Base-by-base conservation (phyloP, 371 early-diverging fungal genomes). In the Mortierella sp. region DNA sequence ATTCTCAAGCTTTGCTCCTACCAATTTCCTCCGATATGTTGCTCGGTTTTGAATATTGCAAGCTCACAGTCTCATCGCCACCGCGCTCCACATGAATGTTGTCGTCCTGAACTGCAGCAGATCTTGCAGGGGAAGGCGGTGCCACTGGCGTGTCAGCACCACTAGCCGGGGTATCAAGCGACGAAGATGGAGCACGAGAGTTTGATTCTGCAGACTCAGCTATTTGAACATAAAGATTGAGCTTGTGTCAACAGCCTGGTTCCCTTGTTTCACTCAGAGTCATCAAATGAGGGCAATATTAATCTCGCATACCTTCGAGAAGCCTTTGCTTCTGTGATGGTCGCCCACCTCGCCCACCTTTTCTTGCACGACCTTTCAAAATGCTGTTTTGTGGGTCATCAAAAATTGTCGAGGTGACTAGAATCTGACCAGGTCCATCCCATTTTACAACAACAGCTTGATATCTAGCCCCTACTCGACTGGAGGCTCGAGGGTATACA, bases 401-500 rank as follows among this genome's bases (percentile, higher is more conserved):
- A 59, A 75, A 78, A 22, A 78, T 64, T 0, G 72, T 83, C 20
- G 73, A 74, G 18, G 79, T 77, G 18, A 63, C 68, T 12, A 83
- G 55, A 35, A 75, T 75, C 59, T 75, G 83, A 5, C 83, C 83
- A n/a, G 83, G 83, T 52, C 77, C 73, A 30, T 87, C 86, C 83
- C 87, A 84, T 24, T 93, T 94, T 0, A 91, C 91, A 20, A 94
- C 70, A 5, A 88, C 87, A 0, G 96, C 96, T 77, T 96, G 96
- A 79, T 93, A 95, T 70, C 88, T 87, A 10, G 92, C 83, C 0
- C 95, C 96, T 37, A 96, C 90, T 69, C 95, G 89, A 64, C 93
- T 93, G n/a, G 90, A 90, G 3, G 94, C 93, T 35, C 93, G 90
- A 28, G 95, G 95, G 77, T 94, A 94, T 11, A 94, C 93, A 2